These are phyloP conservation scores for Lathyrus tuberosus DNA, from an alignment of 306 rosid species.

Conservation along the genomic window DNA sequence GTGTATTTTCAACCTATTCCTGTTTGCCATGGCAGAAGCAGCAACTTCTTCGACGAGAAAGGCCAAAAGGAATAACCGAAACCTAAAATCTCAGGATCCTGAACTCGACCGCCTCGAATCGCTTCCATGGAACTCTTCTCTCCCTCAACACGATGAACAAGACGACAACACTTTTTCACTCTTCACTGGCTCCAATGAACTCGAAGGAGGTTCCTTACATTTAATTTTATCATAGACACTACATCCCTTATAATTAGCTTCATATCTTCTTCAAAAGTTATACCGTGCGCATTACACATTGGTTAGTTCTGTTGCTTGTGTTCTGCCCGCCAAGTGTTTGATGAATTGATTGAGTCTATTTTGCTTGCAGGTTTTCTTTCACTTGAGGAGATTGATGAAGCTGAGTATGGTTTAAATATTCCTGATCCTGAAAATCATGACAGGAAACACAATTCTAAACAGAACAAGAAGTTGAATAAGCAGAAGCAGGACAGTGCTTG, in stretches of 20 bases:
- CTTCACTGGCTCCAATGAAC: conserved; percentile 67
- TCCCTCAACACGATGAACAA: conserved; percentile 41
- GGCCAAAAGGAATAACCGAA: conserved; percentile 51
- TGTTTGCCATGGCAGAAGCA: conserved; percentile 40
- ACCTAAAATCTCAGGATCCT: conserved; percentile 33
- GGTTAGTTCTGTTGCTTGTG: neutral
- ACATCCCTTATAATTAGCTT: no score
- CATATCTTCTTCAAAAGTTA: no score
- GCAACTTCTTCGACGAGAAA: conserved; percentile 36
- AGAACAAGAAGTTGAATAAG: conserved; percentile 40
- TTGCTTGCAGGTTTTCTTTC: conserved; percentile 68
- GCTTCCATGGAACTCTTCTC: conserved; percentile 68
- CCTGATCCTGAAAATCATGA: conserved; percentile 52
- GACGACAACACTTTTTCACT: conserved; percentile 54
- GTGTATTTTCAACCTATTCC: neutral
- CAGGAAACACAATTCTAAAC: conserved; percentile 41
- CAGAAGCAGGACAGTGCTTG: conserved; percentile 36
- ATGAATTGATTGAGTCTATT: neutral
- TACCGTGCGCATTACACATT: no score
- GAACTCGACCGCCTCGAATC: conserved; percentile 64
- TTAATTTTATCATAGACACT: neutral
- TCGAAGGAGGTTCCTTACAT: conserved; percentile 83
- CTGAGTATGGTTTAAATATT: conserved; percentile 63
- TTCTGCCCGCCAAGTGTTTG: neutral
- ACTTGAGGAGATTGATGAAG: conserved; percentile 89